These are phyloP conservation scores for Ensete glaucum DNA, from an alignment of 176 grass and related monocot genomes.

Conservation along the genomic window DNA sequence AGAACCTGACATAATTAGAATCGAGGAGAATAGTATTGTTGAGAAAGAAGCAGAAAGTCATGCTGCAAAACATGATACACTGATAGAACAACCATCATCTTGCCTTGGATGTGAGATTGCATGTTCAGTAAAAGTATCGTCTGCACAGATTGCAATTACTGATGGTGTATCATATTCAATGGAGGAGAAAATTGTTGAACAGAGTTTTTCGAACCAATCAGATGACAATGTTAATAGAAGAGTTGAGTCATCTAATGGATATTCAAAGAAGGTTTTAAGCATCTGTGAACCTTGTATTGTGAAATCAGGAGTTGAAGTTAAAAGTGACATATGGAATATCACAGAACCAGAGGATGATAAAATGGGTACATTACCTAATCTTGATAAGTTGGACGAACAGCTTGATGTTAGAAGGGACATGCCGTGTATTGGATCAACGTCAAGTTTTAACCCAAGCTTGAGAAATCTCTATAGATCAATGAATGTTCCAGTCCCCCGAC, in stretches of 20 bases:
- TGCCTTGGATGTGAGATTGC: background rate
- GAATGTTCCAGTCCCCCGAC: slow-evolving; percentile 67
- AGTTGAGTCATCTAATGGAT: background rate
- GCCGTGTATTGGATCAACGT: slow-evolving; percentile 36
- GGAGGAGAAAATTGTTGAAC: slow-evolving; percentile 1
- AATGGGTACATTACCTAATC: background rate
- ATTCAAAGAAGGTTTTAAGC: slow-evolving; percentile 7
- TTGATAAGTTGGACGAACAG: background rate
- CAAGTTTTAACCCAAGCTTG: slow-evolving; percentile 63
- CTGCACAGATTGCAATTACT: background rate
- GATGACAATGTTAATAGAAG: slow-evolving; percentile 13
- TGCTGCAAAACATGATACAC: background rate
- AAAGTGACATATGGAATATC: background rate
- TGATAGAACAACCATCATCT: slow-evolving; percentile 1
- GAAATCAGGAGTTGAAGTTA: slow-evolving; percentile 4
- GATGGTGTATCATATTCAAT: background rate
- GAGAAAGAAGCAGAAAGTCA: slow-evolving; percentile 2
- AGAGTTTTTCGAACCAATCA: slow-evolving; percentile 11
- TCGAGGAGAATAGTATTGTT: slow-evolving; percentile 23
- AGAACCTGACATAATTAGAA: slow-evolving; percentile 42
- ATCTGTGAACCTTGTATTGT: slow-evolving; percentile 14
- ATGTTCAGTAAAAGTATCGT: background rate
- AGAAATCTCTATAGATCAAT: slow-evolving; percentile 77
- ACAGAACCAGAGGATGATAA: background rate
- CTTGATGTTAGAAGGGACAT: slow-evolving; percentile 5